Evolutionary conservation across 2,329 filamentous ascomycete genomes (phyloP).

Genomic region (Penicillium sp.): DNA sequence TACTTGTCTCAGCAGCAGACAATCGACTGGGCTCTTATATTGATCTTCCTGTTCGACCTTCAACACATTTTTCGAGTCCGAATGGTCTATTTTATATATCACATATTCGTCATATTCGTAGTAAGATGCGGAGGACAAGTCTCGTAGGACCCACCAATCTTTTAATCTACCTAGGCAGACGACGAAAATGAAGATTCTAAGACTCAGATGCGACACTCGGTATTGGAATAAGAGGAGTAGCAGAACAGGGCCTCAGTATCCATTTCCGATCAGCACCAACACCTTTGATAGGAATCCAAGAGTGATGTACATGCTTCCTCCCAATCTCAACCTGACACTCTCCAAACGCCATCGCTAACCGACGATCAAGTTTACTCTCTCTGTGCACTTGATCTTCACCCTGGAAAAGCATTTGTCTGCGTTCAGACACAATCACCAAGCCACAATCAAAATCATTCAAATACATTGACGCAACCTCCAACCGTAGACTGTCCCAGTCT

Average conservation of each 20-base stretch:
- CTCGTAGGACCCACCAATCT: background rate
- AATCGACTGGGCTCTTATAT: too few species aligned
- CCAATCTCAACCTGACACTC: constrained; percentile 5
- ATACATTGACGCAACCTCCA: constrained; percentile 10
- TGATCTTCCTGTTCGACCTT: too few species aligned
- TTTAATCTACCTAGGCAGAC: background rate
- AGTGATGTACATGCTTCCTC: constrained; percentile 6
- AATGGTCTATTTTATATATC: too few species aligned
- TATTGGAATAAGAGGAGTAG: constrained; percentile 9
- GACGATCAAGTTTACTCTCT: constrained; percentile 6
- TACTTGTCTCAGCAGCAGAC: too few species aligned
- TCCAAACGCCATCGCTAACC: background rate
- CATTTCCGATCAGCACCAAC: constrained; percentile 8
- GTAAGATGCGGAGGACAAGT: background rate
- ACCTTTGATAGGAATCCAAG: constrained; percentile 7
- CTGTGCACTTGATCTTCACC: constrained; percentile 5
- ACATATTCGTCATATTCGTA: too few species aligned
- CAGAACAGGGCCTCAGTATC: constrained; percentile 5
- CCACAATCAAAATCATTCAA: constrained; percentile 9
- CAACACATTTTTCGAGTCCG: too few species aligned
- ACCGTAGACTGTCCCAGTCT: constrained; percentile 11
- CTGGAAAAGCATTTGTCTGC: constrained; percentile 8
- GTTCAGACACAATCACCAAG: constrained; percentile 7
- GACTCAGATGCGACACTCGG: background rate
- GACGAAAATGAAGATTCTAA: background rate